Percentiles rank a stretch among this genome's conserved stretches.
Conservation (phyloP, 75 land plant species). For the Selaginella moellendorffii region DNA sequence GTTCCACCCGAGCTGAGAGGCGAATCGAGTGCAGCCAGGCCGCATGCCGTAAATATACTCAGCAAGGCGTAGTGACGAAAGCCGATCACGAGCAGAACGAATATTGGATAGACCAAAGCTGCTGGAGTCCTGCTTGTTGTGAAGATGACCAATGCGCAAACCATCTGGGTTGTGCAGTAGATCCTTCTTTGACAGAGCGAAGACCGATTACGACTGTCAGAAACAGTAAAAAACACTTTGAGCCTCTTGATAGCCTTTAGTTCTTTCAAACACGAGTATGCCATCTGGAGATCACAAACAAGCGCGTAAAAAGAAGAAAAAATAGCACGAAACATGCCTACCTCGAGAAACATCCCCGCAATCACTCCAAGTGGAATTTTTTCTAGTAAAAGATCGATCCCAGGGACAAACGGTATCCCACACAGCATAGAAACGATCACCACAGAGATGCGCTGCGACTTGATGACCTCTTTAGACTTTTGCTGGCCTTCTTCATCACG, state of each 20-base stretch:
- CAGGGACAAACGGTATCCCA: constrained; percentile 13
- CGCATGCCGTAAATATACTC: background rate
- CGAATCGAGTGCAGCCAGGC: background rate
- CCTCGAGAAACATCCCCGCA: constrained; percentile 13
- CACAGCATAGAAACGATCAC: constrained; percentile 15
- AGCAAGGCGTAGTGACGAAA: constrained; percentile 5
- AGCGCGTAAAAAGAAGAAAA: constrained; percentile 1
- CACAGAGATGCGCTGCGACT: constrained; percentile 13
- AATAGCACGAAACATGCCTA: background rate
- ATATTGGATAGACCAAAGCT: constrained; percentile 8
- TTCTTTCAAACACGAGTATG: constrained; percentile 6
- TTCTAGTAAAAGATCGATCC: constrained; percentile 3
- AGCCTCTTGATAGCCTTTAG: background rate
- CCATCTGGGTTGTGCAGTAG: constrained; percentile 1
- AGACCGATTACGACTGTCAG: background rate
- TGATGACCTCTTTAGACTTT: background rate
- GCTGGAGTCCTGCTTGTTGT: constrained; percentile 8
- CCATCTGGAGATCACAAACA: constrained; percentile 11
- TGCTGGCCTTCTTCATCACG: constrained; percentile 12
- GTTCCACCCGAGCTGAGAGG: background rate
- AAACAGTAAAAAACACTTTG: constrained; percentile 5
- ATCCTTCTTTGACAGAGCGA: background rate
- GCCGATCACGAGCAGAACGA: constrained; percentile 2
- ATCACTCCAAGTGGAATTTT: constrained; percentile 16
- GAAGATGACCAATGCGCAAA: background rate